Evolutionary conservation across 2,329 filamentous ascomycete species (phyloP), one percentile per base, ranked within the genome.

Genomic region (Mycogone perniciosa): DNA sequence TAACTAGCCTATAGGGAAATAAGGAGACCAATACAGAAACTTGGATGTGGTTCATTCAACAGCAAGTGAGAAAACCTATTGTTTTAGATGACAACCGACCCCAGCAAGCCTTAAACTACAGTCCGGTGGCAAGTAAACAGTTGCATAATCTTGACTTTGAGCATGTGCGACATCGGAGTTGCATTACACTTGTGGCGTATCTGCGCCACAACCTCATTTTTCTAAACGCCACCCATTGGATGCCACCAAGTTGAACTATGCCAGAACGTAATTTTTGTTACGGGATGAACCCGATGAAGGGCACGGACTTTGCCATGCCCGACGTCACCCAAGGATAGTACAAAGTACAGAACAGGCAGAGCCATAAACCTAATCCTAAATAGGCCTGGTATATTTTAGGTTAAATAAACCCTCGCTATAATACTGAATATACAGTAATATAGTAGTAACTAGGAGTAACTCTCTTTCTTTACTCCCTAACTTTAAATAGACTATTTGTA

Each of bases 151-250:
- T 42, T 42, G 40, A 27, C 20, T 42, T 42, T 42, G n/a, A 29
- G 40, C 2, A 42, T 42, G 40, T 42, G 40, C 40, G 40, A 42
- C 29, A 42, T 42, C 40, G 40, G 40, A 42, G 40, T 42, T 42
- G 40, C 11, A 13, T 42, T 42, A 27, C 11, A 27, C 2, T 26
- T 42, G 40, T 42, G 40, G 40, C 40, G 40, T 42, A 42, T 29
- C 40, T 42, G 40, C 40, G 40, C 40, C 40, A 42, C 40, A 42
- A 38, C 35, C 9, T 42, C 40, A 42, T 42, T 42, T 42, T 42
- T 42, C 40, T 42, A 9, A 38, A 9, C 27, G 40, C 20, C 13
- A 42, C 39, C 40, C 40, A 42, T 42, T 42, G 5, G 35, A 38
- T 38, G 35, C 35, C 35, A 38, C 35, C 10, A 2, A 38, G 35